Evolutionary conservation across 2,329 filamentous ascomycete genomes (phyloP).

Genomic region (Phyllosticta citriasiana): DNA sequence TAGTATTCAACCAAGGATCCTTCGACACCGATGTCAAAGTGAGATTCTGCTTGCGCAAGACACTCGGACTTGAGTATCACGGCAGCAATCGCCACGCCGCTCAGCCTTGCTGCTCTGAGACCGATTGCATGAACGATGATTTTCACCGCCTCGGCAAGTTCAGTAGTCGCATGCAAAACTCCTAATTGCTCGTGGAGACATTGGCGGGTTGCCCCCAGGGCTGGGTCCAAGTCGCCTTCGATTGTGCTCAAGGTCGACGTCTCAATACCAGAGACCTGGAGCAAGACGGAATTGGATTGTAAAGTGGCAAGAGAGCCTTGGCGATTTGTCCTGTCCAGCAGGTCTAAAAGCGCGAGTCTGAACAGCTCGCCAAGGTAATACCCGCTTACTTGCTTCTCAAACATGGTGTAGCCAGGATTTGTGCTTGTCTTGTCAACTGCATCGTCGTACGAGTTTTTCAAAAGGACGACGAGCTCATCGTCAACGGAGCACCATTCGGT

Average conservation of each 20-base stretch:
- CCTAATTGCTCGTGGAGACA: conserved; percentile 67
- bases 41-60: conserved; percentile 45
- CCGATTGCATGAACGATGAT: conserved; percentile 73
- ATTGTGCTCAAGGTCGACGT: conserved; percentile 82
- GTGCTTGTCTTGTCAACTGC: conserved; percentile 35
- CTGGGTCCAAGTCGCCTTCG: conserved; percentile 65
- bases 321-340: conserved; percentile 53
- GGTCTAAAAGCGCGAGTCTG: conserved; percentile 61
- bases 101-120: conserved; percentile 76
- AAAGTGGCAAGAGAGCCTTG: conserved; percentile 60
- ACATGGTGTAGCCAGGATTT: conserved; percentile 55
- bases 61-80: conserved; percentile 55
- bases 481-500: conserved; percentile 97
- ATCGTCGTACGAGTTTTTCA: conserved; percentile 57
- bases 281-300: conserved; percentile 58
- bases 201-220: conserved; percentile 63
- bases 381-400: conserved; percentile 94
- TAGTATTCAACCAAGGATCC: conserved; percentile 93
- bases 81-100: conserved; percentile 81
- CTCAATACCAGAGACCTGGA: conserved; percentile 64
- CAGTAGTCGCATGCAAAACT: conserved; percentile 65
- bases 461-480: conserved; percentile 82
- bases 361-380: conserved; percentile 97
- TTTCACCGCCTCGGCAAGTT: conserved; percentile 84
- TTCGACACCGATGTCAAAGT: conserved; percentile 88